Evolutionary conservation across 345 rosid genomes (phyloP).

Genomic region (Turritis glabra): DNA sequence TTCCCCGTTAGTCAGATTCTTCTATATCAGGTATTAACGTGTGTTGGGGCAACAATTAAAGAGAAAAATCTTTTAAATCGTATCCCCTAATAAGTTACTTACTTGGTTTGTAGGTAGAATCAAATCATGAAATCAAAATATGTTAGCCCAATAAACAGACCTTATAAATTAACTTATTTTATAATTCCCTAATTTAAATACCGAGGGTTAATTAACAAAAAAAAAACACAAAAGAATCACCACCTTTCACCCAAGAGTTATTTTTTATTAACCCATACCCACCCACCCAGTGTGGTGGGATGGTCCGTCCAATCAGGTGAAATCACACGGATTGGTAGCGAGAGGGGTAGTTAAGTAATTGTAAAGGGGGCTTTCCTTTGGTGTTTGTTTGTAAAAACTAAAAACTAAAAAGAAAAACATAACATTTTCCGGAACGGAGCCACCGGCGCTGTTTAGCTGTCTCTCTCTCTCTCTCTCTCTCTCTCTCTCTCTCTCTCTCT

Average conservation of each 20-base stretch:
- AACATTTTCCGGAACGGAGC: neutral
- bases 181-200: no score
- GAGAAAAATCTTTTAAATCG: neutral
- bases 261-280: no score
- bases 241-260: no score
- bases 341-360: neutral
- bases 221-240: no score
- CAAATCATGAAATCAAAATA: no score
- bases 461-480: neutral
- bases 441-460: neutral
- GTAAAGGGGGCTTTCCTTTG: neutral
- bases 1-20: slow-evolving; percentile 2
- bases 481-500: neutral
- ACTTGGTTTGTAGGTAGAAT: neutral
- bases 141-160: no score
- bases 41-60: neutral
- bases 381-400: neutral
- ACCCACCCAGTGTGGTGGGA: no score
- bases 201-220: no score
- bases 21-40: neutral
- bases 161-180: no score
- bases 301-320: slow-evolving; percentile 15
- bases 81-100: neutral
- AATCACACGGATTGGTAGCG: neutral
- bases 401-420: no score